phyloP scores from a whole-genome alignment of 345 rosid species.

The Xanthoceras sorbifolium region DNA sequence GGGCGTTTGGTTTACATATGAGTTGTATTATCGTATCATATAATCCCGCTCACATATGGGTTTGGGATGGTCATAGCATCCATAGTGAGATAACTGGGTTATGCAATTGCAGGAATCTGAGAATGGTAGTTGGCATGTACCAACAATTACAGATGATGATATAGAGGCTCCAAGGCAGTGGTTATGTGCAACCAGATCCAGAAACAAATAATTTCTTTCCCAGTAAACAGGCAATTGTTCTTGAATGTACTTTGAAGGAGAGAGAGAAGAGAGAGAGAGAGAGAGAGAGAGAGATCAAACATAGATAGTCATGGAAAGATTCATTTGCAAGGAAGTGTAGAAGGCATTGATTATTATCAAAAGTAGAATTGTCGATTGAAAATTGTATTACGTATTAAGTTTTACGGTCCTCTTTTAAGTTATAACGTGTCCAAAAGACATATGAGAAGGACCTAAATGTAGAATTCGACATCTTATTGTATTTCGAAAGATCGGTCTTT shows the following conservation, averaged over 20 bases:
- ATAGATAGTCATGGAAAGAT: neutral
- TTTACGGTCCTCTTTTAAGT: too few species aligned
- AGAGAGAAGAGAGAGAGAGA: too few species aligned
- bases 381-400: neutral
- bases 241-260: neutral
- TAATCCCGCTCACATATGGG: neutral
- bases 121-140: slow-evolving; percentile 88
- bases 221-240: neutral
- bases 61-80: neutral
- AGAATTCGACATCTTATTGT: neutral
- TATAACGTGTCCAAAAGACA: neutral
- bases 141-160: slow-evolving; percentile 61
- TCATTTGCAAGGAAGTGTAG: neutral
- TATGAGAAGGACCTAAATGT: neutral
- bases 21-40: too few species aligned
- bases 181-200: slow-evolving; percentile 66
- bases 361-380: neutral
- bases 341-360: neutral
- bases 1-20: too few species aligned
- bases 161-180: slow-evolving; percentile 69
- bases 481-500: neutral
- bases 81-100: neutral
- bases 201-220: slow-evolving; percentile 8
- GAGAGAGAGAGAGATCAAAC: neutral
- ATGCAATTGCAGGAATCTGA: slow-evolving; percentile 73